These are phyloP conservation scores for Perkinsus olseni DNA, from an alignment of 169 alveolate genomes.

Conservation along the genomic window DNA sequence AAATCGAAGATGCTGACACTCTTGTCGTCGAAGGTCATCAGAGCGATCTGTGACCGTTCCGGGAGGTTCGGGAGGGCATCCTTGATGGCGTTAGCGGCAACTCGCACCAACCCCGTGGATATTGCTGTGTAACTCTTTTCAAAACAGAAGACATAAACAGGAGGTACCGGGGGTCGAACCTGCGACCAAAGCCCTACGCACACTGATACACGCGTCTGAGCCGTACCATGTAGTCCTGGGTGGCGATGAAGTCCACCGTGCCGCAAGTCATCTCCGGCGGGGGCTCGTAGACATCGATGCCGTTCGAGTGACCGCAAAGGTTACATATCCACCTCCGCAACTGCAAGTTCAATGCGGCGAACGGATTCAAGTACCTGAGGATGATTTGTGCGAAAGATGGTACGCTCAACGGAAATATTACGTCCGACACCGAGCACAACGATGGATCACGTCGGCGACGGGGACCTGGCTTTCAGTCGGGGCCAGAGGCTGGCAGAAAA, in stretches of 20 bases:
- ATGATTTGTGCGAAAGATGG: neutral
- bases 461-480: neutral
- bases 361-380: neutral
- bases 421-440: neutral
- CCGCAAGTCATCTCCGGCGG: conserved; percentile 79
- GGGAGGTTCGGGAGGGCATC: neutral
- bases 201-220: conserved; percentile 70
- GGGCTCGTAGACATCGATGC: conserved; percentile 39
- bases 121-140: conserved; percentile 56
- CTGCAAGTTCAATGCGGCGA: neutral
- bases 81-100: conserved; percentile 68
- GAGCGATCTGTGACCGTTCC: neutral
- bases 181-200: neutral
- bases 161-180: conserved; percentile 55
- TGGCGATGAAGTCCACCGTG: conserved; percentile 87
- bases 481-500: neutral
- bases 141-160: conserved; percentile 51
- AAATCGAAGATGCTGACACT: neutral
- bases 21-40: neutral
- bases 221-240: conserved; percentile 90
- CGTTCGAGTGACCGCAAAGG: conserved; percentile 79
- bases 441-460: neutral
- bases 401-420: neutral
- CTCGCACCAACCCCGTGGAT: conserved; percentile 72
- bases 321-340: conserved; percentile 76